These are phyloP conservation scores for Tripidium arundinaceum DNA, from an alignment of 202 grass and related monocot species.

Conservation along the genomic window DNA sequence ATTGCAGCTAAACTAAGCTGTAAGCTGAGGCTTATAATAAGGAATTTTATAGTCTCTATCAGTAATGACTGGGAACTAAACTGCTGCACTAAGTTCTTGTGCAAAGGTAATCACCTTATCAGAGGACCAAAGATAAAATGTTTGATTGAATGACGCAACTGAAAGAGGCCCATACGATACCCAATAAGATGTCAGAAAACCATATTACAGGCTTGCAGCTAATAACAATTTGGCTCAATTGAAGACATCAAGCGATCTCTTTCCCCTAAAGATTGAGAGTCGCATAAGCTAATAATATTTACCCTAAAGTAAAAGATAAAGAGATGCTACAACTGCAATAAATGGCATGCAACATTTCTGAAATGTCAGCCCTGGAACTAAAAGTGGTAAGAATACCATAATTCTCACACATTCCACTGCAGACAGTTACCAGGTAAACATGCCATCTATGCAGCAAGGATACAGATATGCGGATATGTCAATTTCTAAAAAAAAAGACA, in stretches of 20 bases:
- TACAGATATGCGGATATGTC: background rate
- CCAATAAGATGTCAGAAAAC: conserved; percentile 23
- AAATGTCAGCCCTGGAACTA: conserved; percentile 1
- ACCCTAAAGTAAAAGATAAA: no score
- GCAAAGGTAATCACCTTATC: background rate
- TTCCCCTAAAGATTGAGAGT: background rate
- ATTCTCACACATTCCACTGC: background rate
- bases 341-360: conserved; percentile 12
- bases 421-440: background rate
- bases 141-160: background rate
- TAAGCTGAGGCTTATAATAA: background rate
- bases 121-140: conserved; percentile 17
- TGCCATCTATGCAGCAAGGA: background rate
- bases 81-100: background rate
- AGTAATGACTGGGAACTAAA: background rate
- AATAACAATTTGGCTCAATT: background rate
- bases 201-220: background rate
- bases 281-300: conserved; percentile 3
- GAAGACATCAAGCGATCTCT: background rate
- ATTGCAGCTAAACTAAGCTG: background rate
- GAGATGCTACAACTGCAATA: no score
- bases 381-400: background rate
- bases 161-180: conserved; percentile 2
- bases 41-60: background rate
- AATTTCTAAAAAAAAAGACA: background rate